Evolutionary conservation across 2,329 filamentous ascomycete species (phyloP).

Genomic region (Verticillium albo-atrum): DNA sequence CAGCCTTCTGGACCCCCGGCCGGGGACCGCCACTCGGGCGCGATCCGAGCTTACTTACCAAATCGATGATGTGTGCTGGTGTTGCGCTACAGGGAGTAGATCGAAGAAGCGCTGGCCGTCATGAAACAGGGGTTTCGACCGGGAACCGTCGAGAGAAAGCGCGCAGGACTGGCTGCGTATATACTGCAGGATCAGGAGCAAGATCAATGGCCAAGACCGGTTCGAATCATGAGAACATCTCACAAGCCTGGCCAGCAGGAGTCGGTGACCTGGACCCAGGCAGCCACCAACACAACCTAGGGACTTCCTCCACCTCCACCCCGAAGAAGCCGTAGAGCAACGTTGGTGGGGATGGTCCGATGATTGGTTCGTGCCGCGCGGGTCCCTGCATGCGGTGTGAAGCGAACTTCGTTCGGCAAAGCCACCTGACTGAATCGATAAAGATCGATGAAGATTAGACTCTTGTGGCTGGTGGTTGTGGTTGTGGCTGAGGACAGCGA

Average conservation of each 20-base stretch:
- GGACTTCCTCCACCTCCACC: background rate
- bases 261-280: background rate
- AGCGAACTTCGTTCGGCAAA: conserved; percentile 37
- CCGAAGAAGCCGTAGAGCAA: conserved; percentile 17
- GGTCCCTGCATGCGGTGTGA: background rate
- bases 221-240: background rate
- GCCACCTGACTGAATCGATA: conserved; percentile 18
- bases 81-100: background rate
- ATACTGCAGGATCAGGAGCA: too few relatives aligned
- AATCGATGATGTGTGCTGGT: background rate
- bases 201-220: background rate
- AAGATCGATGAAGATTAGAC: background rate
- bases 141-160: background rate
- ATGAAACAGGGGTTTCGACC: background rate
- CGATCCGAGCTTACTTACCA: background rate
- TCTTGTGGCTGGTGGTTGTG: background rate
- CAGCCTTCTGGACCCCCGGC: conserved; percentile 2
- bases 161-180: background rate
- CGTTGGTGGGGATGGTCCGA: background rate
- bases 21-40: background rate
- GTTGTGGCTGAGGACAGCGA: background rate
- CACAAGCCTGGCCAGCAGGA: background rate
- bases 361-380: background rate
- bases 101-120: background rate
- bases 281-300: background rate